Evolutionary conservation across 768 basidiomycete species (phyloP).

Genomic region (Pulveroboletus sp.): DNA sequence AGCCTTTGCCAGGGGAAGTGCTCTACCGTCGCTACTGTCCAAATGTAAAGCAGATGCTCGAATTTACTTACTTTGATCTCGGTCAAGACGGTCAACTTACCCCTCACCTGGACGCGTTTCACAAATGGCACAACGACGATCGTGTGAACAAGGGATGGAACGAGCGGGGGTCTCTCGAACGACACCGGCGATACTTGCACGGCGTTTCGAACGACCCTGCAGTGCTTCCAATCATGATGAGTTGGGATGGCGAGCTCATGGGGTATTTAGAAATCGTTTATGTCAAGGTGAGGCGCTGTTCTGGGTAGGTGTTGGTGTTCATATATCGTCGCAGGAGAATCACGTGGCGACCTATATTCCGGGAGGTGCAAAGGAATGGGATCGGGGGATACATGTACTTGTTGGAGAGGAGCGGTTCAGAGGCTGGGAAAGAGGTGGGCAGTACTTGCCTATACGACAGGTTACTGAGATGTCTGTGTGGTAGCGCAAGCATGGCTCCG

Average conservation of each 20-base stretch:
- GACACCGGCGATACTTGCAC: conserved; percentile 39
- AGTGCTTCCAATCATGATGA: conserved; percentile 39
- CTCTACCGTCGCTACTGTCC: conserved; percentile 37
- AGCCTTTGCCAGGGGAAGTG: conserved; percentile 37
- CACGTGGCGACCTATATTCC: conserved; percentile 25
- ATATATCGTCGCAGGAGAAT: conserved; percentile 10
- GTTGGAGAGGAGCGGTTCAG: conserved; percentile 45
- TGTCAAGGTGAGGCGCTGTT: conserved; percentile 34
- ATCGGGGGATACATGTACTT: conserved; percentile 41
- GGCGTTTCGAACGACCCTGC: conserved; percentile 35
- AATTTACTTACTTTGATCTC: conserved; percentile 28
- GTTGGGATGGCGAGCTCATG: conserved; percentile 41
- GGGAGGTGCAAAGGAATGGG: conserved; percentile 27
- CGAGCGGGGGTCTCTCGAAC: conserved; percentile 40
- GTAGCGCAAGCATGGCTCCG: conserved; percentile 20
- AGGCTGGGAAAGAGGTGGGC: conserved; percentile 39
- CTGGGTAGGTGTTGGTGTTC: not conserved
- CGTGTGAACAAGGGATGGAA: conserved; percentile 44
- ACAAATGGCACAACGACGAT: conserved; percentile 47
- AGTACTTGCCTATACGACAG: not conserved
- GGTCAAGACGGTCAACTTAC: conserved; percentile 8
- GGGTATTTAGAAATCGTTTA: conserved; percentile 46
- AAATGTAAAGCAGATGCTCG: conserved; percentile 31
- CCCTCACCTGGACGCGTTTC: conserved; percentile 41
- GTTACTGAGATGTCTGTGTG: not conserved